phyloP scores from a whole-genome alignment of 306 rosid genomes.

The Vicia villosa region DNA sequence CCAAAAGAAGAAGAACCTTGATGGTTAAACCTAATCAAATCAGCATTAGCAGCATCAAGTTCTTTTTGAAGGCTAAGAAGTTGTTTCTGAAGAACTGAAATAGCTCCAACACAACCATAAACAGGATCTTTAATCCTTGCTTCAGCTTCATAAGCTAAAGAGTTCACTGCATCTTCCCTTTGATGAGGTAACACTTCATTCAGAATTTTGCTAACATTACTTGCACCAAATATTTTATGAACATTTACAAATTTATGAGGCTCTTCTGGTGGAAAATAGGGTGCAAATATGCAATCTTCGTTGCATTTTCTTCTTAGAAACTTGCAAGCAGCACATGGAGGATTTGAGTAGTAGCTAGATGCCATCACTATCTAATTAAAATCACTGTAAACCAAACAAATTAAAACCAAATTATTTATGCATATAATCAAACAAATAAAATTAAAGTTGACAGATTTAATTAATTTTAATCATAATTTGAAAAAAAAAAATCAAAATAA shows the following conservation, averaged over 20 bases:
- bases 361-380: constrained; percentile 44
- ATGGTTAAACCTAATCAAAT: constrained; percentile 58
- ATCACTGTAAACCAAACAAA: constrained; percentile 9
- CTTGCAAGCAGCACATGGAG: constrained; percentile 97
- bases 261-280: constrained; percentile 89
- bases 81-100: constrained; percentile 84
- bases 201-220: constrained; percentile 83
- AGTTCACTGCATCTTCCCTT: constrained; percentile 85
- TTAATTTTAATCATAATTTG: neutral
- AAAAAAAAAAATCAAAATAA: neutral
- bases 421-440: neutral
- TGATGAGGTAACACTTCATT: constrained; percentile 81
- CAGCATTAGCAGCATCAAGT: constrained; percentile 78
- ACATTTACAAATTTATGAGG: constrained; percentile 84
- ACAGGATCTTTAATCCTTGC: constrained; percentile 91
- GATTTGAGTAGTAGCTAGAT: constrained; percentile 59
- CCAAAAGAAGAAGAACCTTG: constrained; percentile 26
- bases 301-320: constrained; percentile 80
- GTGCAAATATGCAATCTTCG: constrained; percentile 77
- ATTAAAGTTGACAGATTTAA: neutral
- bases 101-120: constrained; percentile 90
- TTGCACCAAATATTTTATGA: constrained; percentile 93
- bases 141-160: constrained; percentile 92
- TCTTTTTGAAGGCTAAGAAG: constrained; percentile 83
- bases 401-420: neutral